These are phyloP conservation scores for Aspergillus sp. DNA, from an alignment of 2,329 filamentous ascomycete species.

Conservation along the genomic window DNA sequence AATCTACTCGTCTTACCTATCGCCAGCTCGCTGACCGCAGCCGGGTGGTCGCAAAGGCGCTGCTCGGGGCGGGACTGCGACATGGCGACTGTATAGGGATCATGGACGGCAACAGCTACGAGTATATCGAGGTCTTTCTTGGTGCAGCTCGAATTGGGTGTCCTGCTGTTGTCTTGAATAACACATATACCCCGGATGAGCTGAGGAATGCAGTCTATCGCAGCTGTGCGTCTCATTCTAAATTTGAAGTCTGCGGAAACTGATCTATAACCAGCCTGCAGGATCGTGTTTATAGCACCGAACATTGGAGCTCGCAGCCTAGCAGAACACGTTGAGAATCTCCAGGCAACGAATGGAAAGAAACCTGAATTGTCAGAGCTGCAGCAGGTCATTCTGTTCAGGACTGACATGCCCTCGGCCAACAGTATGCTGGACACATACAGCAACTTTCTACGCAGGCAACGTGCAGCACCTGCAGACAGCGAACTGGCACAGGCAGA, in stretches of 20 bases:
- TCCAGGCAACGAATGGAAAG: constrained; percentile 1
- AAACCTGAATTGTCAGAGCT: constrained; percentile 13
- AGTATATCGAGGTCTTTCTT: constrained; percentile 61
- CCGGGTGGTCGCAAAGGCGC: constrained; percentile 36
- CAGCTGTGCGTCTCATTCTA: constrained; percentile 19
- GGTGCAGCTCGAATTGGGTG: constrained; percentile 35
- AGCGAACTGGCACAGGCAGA: neutral
- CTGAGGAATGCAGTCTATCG: constrained; percentile 17
- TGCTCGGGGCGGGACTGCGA: constrained; percentile 64
- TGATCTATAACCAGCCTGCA: constrained; percentile 21
- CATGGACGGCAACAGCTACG: constrained; percentile 60
- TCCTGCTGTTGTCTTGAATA: constrained; percentile 34
- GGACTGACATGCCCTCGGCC: neutral
- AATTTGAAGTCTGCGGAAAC: neutral
- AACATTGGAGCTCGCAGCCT: constrained; percentile 21
- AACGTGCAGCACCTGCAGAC: neutral
- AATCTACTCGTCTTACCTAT: constrained; percentile 21
- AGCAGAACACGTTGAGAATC: constrained; percentile 17
- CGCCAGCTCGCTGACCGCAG: constrained; percentile 16
- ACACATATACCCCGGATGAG: constrained; percentile 29
- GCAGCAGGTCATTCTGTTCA: constrained; percentile 13
- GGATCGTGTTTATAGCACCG: constrained; percentile 25
- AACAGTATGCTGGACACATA: neutral
- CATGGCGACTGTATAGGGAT: constrained; percentile 68
- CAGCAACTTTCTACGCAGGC: neutral